A percentile compares a stretch with the other conserved stretches of the same genome.
Evolutionary conservation across 495 filamentous ascomycete species (phyloP).

Genomic region (Jackrogersella minutella): DNA sequence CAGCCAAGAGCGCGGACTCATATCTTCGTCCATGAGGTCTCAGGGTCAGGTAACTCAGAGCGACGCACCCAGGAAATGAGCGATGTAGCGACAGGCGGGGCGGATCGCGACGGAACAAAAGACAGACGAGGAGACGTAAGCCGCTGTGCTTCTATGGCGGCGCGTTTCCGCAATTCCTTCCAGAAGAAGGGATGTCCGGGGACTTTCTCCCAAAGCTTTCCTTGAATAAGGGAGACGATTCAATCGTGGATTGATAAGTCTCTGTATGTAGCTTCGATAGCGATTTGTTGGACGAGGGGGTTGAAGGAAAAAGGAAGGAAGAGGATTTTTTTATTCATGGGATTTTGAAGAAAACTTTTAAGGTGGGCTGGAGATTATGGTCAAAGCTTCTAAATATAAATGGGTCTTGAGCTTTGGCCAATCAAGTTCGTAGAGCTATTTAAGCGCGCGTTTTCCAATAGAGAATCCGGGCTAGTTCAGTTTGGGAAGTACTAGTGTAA

Average conservation of each 20-base stretch:
- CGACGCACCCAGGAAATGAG: conserved; percentile 11
- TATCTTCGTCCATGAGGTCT: conserved; percentile 82
- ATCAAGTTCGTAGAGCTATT: neutral
- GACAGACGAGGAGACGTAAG: conserved; percentile 65
- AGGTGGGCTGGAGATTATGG: neutral
- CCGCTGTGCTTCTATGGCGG: conserved; percentile 97
- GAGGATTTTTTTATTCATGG: neutral
- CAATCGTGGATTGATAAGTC: conserved; percentile 51
- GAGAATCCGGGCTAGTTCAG: neutral
- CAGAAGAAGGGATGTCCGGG: conserved; percentile 85
- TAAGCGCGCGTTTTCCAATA: neutral
- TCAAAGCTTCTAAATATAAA: neutral
- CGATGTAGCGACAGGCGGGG: conserved; percentile 54
- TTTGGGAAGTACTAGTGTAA: neutral
- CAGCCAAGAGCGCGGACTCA: conserved; percentile 73
- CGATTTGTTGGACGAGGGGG: conserved; percentile 99
- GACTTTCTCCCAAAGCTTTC: conserved; percentile 99
- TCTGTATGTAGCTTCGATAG: conserved; percentile 99
- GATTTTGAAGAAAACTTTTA: neutral
- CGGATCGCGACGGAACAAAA: conserved; percentile 61
- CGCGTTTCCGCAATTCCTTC: conserved; percentile 88
- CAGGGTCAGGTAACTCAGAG: conserved; percentile 42
- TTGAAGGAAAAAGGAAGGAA: conserved; percentile 58
- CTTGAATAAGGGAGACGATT: conserved; percentile 51
- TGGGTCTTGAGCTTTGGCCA: neutral